These are phyloP conservation scores for Fraxinus cuspidata DNA, from an alignment of 257 asterid genomes.

Conservation along the genomic window DNA sequence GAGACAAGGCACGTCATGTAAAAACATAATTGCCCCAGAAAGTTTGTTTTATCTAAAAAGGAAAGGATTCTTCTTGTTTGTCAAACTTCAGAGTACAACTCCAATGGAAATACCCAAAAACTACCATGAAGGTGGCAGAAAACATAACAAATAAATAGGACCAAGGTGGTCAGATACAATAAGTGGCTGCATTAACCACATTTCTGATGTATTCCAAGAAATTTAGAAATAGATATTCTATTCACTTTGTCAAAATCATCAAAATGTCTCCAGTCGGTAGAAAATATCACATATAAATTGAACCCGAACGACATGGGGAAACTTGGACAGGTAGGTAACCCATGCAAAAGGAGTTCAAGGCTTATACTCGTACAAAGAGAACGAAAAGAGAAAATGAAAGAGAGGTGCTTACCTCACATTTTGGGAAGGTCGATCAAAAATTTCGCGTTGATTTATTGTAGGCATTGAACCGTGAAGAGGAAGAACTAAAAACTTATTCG, in stretches of 20 bases:
- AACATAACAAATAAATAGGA: not conserved
- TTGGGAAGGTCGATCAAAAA: constrained; percentile 79
- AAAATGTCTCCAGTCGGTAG: not conserved
- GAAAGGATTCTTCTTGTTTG: not conserved
- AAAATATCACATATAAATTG: not conserved
- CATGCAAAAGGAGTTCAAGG: constrained; percentile 5
- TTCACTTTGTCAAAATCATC: not conserved
- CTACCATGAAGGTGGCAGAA: not conserved
- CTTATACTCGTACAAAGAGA: not conserved
- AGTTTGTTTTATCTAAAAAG: not conserved
- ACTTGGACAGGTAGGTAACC: not conserved
- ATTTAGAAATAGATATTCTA: not conserved
- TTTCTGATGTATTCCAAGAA: not conserved
- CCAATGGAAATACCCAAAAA: not conserved
- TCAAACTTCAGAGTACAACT: not conserved
- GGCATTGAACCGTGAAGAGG: constrained; percentile 99
- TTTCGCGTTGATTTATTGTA: constrained; percentile 83
- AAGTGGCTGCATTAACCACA: not conserved
- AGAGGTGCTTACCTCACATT: constrained; percentile 56
- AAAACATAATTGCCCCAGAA: not conserved
- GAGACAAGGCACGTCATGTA: not conserved
- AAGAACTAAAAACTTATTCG: constrained; percentile 65
- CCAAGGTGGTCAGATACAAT: not conserved
- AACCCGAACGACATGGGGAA: not conserved
- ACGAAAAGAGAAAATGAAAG: constrained; percentile 3